Base-by-base conservation (phyloP, 2,329 filamentous ascomycete genomes). In the Aspergillus oerlinghausenensis region DNA sequence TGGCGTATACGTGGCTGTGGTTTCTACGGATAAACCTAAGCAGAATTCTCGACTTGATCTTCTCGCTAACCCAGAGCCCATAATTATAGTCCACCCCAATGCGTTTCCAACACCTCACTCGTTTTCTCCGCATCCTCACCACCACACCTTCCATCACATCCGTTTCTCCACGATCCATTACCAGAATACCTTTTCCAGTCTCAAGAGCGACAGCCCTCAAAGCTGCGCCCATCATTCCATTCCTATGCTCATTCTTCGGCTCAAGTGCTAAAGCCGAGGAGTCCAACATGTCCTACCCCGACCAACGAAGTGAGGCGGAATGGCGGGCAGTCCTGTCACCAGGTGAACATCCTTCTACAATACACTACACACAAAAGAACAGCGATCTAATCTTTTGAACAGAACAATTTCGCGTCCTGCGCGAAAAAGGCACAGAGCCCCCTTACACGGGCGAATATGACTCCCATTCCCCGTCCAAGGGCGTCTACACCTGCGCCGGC, bases 351-450 rank as follows among this genome's bases (percentile, higher is more conserved):
- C 25, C n/a, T 23, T 35, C 26, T 10, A 40, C 49, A 57, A 49
- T 47, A 49, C 64, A 78, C 78, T 80, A 72, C 43, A 6, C n/a
- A n/a, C 28, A 3, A 42, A 17, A 52, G 28, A 38, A 54, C n/a
- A 38, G 32, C 14, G 6, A 7, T 17, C 14, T 38, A 38, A 38
- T 38, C 32, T 38, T 3, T 17, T 7, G 14, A 17, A 38, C 5
- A 96, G 93, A 97, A 69, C 94, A 99, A 82, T 99, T 97, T 80
- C 90, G 90, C 63, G 84, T 99, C 70, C 85, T 99, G 55, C 88
- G 94, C 61, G 80, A 95, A 73, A 93, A 97, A 74, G 94, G 92
- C 67, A 99, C 94, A 49, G 95, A 99, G 73, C 76, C 84, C 2
- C 84, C 93, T 17, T 87, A 84, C 64, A 86, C 88, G 5, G 92